Conservation (phyloP, 1,284 basidiomycete genomes). For the Amylostereum chailletii region DNA sequence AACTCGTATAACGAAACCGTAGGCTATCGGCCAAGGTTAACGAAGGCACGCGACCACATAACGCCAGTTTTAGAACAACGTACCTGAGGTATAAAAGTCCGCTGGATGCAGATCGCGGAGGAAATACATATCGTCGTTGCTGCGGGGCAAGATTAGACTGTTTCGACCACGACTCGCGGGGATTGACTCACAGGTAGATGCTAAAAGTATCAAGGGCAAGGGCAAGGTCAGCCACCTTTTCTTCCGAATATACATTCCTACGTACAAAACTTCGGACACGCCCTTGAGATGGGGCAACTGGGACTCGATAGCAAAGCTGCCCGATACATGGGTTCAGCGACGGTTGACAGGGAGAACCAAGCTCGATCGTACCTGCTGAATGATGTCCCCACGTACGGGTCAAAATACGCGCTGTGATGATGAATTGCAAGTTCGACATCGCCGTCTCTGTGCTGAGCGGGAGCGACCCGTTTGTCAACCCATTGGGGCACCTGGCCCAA, state of each 20-base stretch:
- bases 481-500: conserved; percentile 18
- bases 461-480: conserved; percentile 10
- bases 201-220: not conserved
- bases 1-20: conserved; percentile 23
- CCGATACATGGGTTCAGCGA: too few relatives aligned
- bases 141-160: not conserved
- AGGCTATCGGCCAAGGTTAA: conserved; percentile 12
- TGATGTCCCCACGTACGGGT: conserved; percentile 16
- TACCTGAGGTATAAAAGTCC: conserved; percentile 18
- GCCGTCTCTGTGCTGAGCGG: conserved; percentile 14
- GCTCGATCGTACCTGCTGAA: conserved; percentile 18
- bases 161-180: too few relatives aligned
- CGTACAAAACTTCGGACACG: conserved; percentile 17
- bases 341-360: not conserved
- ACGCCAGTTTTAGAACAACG: not conserved
- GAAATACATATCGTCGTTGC: conserved; percentile 23
- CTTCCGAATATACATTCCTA: not conserved
- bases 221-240: not conserved
- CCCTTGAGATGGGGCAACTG: conserved; percentile 19
- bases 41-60: not conserved
- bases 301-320: conserved; percentile 20
- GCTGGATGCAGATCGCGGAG: conserved; percentile 14
- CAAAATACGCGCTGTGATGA: conserved; percentile 20
- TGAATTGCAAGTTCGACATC: conserved; percentile 16
- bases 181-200: not conserved